Evolutionary conservation across 164 flowering plant species (phyloP).

Genomic region (Piper longum): DNA sequence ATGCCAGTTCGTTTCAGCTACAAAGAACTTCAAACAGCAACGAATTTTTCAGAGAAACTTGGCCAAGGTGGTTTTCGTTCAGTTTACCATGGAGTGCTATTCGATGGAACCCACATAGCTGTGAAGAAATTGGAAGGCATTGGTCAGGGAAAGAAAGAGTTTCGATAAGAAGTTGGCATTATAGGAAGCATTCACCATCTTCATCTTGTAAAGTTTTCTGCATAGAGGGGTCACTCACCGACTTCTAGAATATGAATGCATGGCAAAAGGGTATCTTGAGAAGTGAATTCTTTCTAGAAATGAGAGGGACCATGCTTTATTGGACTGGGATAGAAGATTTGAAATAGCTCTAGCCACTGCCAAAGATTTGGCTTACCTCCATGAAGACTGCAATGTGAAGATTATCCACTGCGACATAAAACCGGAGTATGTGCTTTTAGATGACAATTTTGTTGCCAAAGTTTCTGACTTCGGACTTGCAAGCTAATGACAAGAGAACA

Average conservation of each 20-base stretch:
- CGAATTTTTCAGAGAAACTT: slow-evolving; percentile 41
- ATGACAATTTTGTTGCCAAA: slow-evolving; percentile 35
- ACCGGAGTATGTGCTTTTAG: slow-evolving; percentile 52
- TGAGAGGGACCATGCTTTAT: slow-evolving; percentile 1
- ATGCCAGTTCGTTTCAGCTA: slow-evolving; percentile 46
- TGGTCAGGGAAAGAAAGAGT: slow-evolving; percentile 59
- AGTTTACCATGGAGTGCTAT: slow-evolving; percentile 35
- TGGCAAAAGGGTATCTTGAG: slow-evolving; percentile 48
- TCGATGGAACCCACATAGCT: slow-evolving; percentile 38
- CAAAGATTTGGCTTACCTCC: slow-evolving; percentile 44
- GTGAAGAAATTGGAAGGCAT: slow-evolving; percentile 49
- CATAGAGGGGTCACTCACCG: slow-evolving; percentile 34
- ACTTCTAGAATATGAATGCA: slow-evolving; percentile 43
- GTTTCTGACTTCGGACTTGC: slow-evolving; percentile 55
- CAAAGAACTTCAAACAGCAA: slow-evolving; percentile 34
- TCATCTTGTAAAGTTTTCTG: slow-evolving; percentile 48
- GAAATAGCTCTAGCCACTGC: slow-evolving; percentile 36
- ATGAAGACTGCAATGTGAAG: slow-evolving; percentile 38
- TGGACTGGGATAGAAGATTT: slow-evolving; percentile 35
- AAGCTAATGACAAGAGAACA: slow-evolving; percentile 51
- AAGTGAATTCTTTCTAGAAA: slow-evolving; percentile 37
- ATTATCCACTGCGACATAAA: slow-evolving; percentile 53
- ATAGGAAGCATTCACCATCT: slow-evolving; percentile 49
- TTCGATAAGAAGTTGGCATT: slow-evolving; percentile 49
- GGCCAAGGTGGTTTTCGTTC: slow-evolving; percentile 69